These are phyloP conservation scores for Talaromyces adpressus DNA, from an alignment of 495 filamentous ascomycete species.

Conservation along the genomic window DNA sequence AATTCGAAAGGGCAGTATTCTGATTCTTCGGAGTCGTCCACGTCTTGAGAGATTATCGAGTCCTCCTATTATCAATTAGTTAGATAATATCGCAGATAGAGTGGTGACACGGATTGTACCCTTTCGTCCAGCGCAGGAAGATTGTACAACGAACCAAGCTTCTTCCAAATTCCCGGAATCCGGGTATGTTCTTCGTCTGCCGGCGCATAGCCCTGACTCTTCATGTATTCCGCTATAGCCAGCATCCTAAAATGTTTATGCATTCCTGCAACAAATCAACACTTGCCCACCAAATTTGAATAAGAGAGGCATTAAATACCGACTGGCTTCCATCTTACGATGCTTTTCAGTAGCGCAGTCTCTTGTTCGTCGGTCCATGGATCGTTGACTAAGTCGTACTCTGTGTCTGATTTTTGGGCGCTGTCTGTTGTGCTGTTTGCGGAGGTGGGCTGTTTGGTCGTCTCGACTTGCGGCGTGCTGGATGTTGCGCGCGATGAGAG, in stretches of 20 bases:
- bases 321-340: conserved; percentile 90
- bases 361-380: conserved; percentile 96
- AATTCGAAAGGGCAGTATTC: conserved; percentile 65
- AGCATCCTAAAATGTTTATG: conserved; percentile 98
- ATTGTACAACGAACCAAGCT: conserved; percentile 78
- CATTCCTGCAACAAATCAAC: conserved; percentile 52
- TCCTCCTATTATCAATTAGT: conserved; percentile 32
- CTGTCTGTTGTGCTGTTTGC: conserved; percentile 27
- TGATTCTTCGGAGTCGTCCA: conserved; percentile 41
- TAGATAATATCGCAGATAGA: neutral
- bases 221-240: conserved; percentile 76
- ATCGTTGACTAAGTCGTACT: conserved; percentile 50
- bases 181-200: conserved; percentile 65
- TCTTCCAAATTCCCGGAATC: conserved; percentile 86
- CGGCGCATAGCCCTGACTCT: conserved; percentile 77
- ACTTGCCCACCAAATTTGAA: neutral
- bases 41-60: conserved; percentile 50
- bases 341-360: conserved; percentile 79
- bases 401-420: conserved; percentile 24
- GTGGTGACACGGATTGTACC: conserved; percentile 33
- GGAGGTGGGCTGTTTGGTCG: conserved; percentile 25
- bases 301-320: conserved; percentile 42
- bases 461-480: conserved; percentile 33
- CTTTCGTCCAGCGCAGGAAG: conserved; percentile 83
- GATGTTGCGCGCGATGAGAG: conserved; percentile 22